Base-by-base conservation (phyloP, 2,329 filamentous ascomycete species). In the Alternaria sp. region DNA sequence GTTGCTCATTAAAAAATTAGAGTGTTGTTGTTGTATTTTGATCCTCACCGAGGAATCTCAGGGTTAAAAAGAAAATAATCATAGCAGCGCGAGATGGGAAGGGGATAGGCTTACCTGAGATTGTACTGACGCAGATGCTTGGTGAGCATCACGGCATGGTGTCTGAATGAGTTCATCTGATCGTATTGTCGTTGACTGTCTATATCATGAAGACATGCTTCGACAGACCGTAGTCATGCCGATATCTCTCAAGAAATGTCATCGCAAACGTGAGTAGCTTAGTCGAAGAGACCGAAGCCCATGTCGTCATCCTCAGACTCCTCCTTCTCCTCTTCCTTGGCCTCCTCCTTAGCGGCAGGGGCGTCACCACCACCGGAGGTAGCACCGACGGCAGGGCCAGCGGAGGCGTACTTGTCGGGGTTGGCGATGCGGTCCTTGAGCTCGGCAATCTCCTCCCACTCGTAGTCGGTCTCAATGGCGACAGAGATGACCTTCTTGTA, bases 391-490 rank as follows among this genome's bases (percentile, higher is more conserved):
- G 81, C 88, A 62, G 95, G 93, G 72, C 91, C 93, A 72, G 94
- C 86, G 52, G 93, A 82, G 71, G 95, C 96, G 83, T 98, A 99
- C 59, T 93, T 93, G 59, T 99, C 96, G 75, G 96, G 96, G 90
- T 99, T 98, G 86, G 93, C 93, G 79, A 99, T 97, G 83, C 96
- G 93, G 87, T 99, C 96, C 92, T 99, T 99, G 86, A 99, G 91
- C 86, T 97, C 88, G 80, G 96, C 90, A 80, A 99, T 97, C 84
- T 93, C 93, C 78, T 94, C 90, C 95, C 96, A 99, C 85, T 89
- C 91, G 88, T 91, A 91, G 74, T 97, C 94, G 77, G 93, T 97
- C 85, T 90, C 88, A 79, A 99, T 83, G 78, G 96, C 96, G 78
- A 97, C 90, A 74, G 96, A 88, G 75, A 98, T 86, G 74, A 92